Evolutionary conservation across 768 basidiomycete species (phyloP), one percentile per base, ranked within the genome.

Genomic region (Lentinula lateritia): DNA sequence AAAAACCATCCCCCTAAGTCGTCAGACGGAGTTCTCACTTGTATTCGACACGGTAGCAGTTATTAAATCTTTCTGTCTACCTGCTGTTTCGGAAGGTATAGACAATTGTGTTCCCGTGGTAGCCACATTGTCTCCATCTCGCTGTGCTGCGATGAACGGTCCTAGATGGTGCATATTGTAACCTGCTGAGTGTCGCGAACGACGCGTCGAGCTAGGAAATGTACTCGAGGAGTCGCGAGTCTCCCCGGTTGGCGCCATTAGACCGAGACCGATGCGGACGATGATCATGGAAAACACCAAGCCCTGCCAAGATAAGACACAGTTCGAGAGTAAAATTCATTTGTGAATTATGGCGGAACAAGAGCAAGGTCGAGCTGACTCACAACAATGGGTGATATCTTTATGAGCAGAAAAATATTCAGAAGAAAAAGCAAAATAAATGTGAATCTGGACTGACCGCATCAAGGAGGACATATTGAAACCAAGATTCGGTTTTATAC

Each of bases 251-350:
- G 63, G 65, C 34, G 67, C 45, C 18, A 73, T 68, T n/a, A 76
- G 66, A 39, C 75, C 75, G 28, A 75, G 64, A 3, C 73, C 77
- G 48, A 77, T 70, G 32, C 75, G 75, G 50, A 77, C 73, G 55
- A 76, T 78, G 64, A 78, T 72, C 63, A 78, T 66, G 20, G 75
- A 75, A 65, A 78, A 78, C 0, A 76, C 76, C 39, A 73, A 68
- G 54, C 71, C 76, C 69, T 67, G 57, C 32, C 9, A 5, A 35
- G 7, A 5, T 28, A 5, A 35, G 7, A 5, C 18, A 20, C 35
- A 32, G 50, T 2, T 12, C 28, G 28, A 18, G 6, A 38, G 41
- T 28, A 12, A 54, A 34, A 12, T 6, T 35, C 8, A 5, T n/a
- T 12, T 53, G 1, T 23, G 52, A 35, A 35, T 52, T 28, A 20